phyloP scores from a whole-genome alignment of 73 alveolate genomes.

The Diophrys appendiculata region DNA sequence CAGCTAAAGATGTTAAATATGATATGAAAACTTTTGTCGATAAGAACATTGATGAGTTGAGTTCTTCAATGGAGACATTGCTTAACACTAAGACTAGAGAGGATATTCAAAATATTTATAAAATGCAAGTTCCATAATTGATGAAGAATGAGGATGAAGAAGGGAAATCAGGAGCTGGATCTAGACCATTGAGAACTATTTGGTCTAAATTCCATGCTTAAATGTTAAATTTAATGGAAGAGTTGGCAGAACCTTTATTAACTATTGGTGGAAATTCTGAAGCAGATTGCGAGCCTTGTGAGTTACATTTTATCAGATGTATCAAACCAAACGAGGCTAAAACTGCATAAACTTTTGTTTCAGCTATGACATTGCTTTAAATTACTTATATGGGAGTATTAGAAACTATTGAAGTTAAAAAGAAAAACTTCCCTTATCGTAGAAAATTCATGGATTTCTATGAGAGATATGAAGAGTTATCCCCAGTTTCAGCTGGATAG shows the following conservation, averaged over 20 bases:
- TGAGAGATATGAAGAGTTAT: constrained; percentile 80
- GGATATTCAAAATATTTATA: constrained; percentile 11
- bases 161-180: constrained; percentile 62
- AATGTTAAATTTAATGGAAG: constrained; percentile 87
- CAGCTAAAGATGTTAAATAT: constrained; percentile 92
- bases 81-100: constrained; percentile 25
- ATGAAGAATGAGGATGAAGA: constrained; percentile 71
- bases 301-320: constrained; percentile 94
- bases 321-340: constrained; percentile 94
- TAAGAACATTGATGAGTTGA: constrained; percentile 91
- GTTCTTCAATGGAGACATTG: constrained; percentile 63
- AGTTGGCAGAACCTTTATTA: constrained; percentile 67
- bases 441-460: constrained; percentile 85
- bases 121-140: constrained; percentile 6
- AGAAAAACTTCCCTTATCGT: constrained; percentile 89
- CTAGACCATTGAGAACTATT: constrained; percentile 79
- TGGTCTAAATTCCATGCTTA: constrained; percentile 89
- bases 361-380: constrained; percentile 81
- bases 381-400: constrained; percentile 96
- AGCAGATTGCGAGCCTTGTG: constrained; percentile 72
- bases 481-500: constrained; percentile 36
- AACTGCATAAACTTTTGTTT: constrained; percentile 48
- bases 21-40: constrained; percentile 79
- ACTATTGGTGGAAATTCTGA: constrained; percentile 19
- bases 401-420: constrained; percentile 90